phyloP scores from a whole-genome alignment of 2,329 filamentous ascomycete species.

The Pseudogymnoascus sp. region DNA sequence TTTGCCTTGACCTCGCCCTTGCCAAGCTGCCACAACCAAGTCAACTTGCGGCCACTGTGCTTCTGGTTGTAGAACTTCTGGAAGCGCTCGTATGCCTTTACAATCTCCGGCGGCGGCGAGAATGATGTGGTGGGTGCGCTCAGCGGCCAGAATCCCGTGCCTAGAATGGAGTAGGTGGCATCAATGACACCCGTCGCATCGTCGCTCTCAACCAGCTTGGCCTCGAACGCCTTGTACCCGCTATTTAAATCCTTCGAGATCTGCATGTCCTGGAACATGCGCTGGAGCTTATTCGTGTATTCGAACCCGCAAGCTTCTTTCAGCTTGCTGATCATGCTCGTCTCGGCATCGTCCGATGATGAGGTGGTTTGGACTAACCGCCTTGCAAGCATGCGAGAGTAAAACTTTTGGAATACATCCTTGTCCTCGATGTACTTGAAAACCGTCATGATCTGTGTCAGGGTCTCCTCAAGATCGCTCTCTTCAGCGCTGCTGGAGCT shows the following conservation, averaged over 20 bases:
- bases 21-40: constrained; percentile 97
- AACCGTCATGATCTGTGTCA: constrained; percentile 95
- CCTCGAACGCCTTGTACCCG: constrained; percentile 75
- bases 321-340: constrained; percentile 98
- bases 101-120: constrained; percentile 76
- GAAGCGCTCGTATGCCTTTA: constrained; percentile 84
- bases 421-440: constrained; percentile 99
- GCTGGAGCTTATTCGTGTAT: constrained; percentile 98
- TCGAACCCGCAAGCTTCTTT: constrained; percentile 98
- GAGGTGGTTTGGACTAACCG: constrained; percentile 92
- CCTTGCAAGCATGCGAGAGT: constrained; percentile 92
- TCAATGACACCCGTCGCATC: constrained; percentile 68
- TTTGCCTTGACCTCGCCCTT: constrained; percentile 95
- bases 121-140: constrained; percentile 83
- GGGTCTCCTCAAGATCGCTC: constrained; percentile 80
- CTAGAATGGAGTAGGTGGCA: constrained; percentile 84
- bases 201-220: constrained; percentile 54
- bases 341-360: constrained; percentile 94
- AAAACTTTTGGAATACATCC: constrained; percentile 99
- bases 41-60: constrained; percentile 92
- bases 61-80: constrained; percentile 90
- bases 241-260: constrained; percentile 95
- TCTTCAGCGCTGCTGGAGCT: constrained; percentile 90
- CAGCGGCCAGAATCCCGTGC: constrained; percentile 96
- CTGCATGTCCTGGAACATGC: constrained; percentile 99